Conservation (phyloP, 371 early-diverging fungal species). For the Mucor indicus region DNA sequence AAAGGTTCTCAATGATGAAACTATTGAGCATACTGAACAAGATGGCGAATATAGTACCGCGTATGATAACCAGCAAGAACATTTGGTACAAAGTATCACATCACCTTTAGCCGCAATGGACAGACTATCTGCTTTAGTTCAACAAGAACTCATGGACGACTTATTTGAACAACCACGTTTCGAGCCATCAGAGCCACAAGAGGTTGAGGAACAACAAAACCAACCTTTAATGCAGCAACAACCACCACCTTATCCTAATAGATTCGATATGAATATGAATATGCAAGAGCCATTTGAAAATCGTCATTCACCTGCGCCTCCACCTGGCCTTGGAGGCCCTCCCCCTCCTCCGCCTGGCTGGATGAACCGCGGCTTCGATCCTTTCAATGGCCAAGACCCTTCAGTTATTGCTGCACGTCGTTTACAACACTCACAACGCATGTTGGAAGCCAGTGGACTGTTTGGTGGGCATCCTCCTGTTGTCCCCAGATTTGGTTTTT, state of each 20-base stretch:
- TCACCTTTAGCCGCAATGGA: conserved; percentile 36
- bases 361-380: conserved; percentile 38
- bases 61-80: background rate
- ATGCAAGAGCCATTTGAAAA: conserved; percentile 7
- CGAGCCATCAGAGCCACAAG: background rate
- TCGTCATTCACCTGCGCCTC: conserved; percentile 19
- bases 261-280: conserved; percentile 9
- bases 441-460: conserved; percentile 47
- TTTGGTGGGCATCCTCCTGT: conserved; percentile 3
- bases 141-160: conserved; percentile 23
- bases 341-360: conserved; percentile 31
- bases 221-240: background rate
- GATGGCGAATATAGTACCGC: background rate
- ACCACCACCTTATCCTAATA: conserved; percentile 1
- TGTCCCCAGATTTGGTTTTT: conserved; percentile 16
- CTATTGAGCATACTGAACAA: conserved; percentile 3
- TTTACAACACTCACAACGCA: conserved; percentile 50
- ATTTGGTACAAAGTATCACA: conserved; percentile 1
- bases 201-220: conserved; percentile 3
- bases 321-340: conserved; percentile 10
- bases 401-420: conserved; percentile 39
- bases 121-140: conserved; percentile 21
- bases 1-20: background rate
- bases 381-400: conserved; percentile 45
- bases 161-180: conserved; percentile 13